Percentiles rank a stretch among this genome's conserved stretches.
These are phyloP conservation scores for Microthyrium microscopicum DNA, from an alignment of 2,329 filamentous ascomycete genomes.

Conservation along the genomic window DNA sequence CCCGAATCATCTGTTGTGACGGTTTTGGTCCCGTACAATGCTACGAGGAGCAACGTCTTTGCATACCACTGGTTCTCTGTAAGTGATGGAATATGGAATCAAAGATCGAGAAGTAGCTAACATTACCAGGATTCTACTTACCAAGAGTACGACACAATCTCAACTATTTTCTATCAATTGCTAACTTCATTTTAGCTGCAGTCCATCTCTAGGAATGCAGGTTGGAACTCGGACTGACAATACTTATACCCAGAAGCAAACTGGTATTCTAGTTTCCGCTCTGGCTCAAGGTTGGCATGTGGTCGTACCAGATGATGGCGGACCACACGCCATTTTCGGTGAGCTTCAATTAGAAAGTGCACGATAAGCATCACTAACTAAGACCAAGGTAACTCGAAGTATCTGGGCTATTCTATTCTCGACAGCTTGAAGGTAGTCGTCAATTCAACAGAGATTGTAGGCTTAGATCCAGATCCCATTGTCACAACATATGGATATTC, in stretches of 20 bases:
- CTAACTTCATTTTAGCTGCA: not conserved
- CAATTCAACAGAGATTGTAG: constrained; percentile 10
- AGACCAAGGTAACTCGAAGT: too few relatives aligned
- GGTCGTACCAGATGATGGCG: constrained; percentile 6
- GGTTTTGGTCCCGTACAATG: constrained; percentile 3
- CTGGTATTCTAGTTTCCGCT: constrained; percentile 1
- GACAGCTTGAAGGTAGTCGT: constrained; percentile 27
- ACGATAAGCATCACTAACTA: too few relatives aligned
- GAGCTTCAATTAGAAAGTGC: too few relatives aligned
- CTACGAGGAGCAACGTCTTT: constrained; percentile 3
- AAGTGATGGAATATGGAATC: not conserved
- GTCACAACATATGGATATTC: constrained; percentile 39
- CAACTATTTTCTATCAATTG: not conserved
- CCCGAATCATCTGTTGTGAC: constrained; percentile 4
- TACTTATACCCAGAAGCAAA: constrained; percentile 3
- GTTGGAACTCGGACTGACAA: constrained; percentile 1
- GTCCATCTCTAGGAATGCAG: constrained; percentile 5
- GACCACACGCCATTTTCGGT: constrained; percentile 3
- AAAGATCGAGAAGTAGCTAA: not conserved
- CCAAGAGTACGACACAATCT: not conserved
- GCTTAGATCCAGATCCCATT: constrained; percentile 3
- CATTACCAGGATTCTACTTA: not conserved
- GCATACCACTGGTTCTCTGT: constrained; percentile 6
- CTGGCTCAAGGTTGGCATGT: constrained; percentile 5
- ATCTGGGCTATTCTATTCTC: constrained; percentile 28